phyloP scores from a whole-genome alignment of 805 yeast species.

The Brettanomyces sp. region DNA sequence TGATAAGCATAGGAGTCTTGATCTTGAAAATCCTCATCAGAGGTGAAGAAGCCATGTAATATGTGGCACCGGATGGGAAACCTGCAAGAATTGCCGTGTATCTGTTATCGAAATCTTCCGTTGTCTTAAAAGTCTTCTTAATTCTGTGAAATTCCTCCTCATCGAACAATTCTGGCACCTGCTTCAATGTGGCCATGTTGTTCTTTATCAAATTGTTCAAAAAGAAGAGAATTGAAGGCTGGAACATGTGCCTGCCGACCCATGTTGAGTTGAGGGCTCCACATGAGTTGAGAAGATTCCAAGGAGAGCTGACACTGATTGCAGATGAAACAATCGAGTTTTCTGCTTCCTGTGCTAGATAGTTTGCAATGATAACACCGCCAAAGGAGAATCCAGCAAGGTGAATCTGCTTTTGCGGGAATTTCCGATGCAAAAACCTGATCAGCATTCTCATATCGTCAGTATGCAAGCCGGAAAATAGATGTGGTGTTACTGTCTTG shows the following conservation, averaged over 20 bases:
- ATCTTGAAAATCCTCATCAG: slow-evolving; percentile 44
- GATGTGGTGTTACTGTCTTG: slow-evolving; percentile 56
- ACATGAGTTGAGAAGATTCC: slow-evolving; percentile 59
- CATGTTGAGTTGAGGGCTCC: slow-evolving; percentile 30
- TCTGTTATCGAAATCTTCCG: slow-evolving; percentile 50
- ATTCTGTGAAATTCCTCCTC: slow-evolving; percentile 21
- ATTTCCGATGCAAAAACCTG: slow-evolving; percentile 35
- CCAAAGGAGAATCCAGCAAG: slow-evolving; percentile 69
- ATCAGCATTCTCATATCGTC: slow-evolving; percentile 57
- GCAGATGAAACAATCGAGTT: slow-evolving; percentile 48
- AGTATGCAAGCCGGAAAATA: slow-evolving; percentile 62
- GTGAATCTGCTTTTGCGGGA: slow-evolving; percentile 58
- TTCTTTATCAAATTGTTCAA: slow-evolving; percentile 35
- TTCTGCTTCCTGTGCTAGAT: slow-evolving; percentile 58
- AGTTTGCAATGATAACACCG: slow-evolving; percentile 56
- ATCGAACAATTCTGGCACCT: slow-evolving; percentile 20
- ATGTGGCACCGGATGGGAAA: slow-evolving; percentile 49
- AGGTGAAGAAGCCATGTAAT: slow-evolving; percentile 61
- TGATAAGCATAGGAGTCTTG: slow-evolving; percentile 51
- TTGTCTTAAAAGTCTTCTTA: slow-evolving; percentile 27
- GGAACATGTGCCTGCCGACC: slow-evolving; percentile 32
- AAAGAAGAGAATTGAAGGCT: slow-evolving; percentile 31
- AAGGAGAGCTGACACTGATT: slow-evolving; percentile 54
- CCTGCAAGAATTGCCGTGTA: slow-evolving; percentile 59
- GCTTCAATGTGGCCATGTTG: slow-evolving; percentile 27